Evolutionary conservation across 345 rosid genomes (phyloP).

Genomic region (Excoecaria agallocha): DNA sequence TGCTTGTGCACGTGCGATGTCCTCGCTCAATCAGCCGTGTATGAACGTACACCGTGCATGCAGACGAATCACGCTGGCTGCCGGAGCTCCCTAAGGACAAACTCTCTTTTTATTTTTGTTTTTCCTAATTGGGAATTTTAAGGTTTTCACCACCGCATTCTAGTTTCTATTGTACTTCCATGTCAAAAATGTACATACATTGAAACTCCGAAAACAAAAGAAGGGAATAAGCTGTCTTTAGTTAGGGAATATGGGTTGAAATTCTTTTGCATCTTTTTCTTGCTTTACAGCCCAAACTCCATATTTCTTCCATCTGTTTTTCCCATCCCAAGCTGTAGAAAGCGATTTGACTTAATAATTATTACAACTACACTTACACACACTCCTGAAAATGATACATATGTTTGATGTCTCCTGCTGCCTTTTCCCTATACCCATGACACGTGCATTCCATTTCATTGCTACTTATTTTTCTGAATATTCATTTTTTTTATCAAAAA

Average conservation of each 20-base stretch:
- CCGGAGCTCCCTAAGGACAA: no score
- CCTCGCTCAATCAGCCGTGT: no score
- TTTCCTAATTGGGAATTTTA: conserved; percentile 37
- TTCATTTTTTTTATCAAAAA: no score
- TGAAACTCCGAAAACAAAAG: background rate
- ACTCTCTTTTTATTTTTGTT: background rate
- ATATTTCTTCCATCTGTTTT: conserved; percentile 14
- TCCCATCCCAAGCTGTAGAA: background rate
- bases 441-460: no score
- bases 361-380: background rate
- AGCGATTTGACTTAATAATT: conserved; percentile 24
- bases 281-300: conserved; percentile 40
- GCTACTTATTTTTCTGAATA: no score
- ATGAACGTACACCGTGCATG: no score
- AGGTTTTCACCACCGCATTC: conserved; percentile 1
- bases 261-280: conserved; percentile 27
- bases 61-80: no score
- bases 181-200: conserved; percentile 13
- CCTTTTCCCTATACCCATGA: no score
- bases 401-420: no score
- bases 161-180: background rate
- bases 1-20: no score
- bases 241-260: conserved; percentile 26
- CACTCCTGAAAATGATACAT: no score
- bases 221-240: background rate